Evolutionary conservation across 176 grass and related monocot species (phyloP).

Genomic region (Canna indica): DNA sequence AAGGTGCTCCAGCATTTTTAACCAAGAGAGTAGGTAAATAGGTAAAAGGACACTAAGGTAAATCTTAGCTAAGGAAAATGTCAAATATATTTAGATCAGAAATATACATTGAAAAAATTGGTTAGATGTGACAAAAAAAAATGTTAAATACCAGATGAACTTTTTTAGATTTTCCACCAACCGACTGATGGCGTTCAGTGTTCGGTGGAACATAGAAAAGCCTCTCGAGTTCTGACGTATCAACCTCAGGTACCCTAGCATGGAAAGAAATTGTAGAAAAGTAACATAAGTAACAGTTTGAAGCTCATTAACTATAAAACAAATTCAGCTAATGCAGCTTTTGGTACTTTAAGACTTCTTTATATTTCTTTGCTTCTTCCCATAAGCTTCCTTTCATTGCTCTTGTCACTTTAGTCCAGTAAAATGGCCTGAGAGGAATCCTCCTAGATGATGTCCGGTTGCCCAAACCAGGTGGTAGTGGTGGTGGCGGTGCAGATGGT

Average conservation of each 20-base stretch:
- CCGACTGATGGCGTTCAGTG: not conserved
- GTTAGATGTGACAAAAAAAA: not conserved
- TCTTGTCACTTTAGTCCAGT: conserved; percentile 87
- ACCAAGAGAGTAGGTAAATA: too few species aligned
- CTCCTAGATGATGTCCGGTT: conserved; percentile 18
- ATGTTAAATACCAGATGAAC: not conserved
- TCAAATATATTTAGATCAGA: not conserved
- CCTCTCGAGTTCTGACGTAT: not conserved
- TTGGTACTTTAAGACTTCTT: conserved; percentile 16
- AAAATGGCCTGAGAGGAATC: conserved; percentile 62
- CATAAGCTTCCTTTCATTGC: conserved; percentile 89
- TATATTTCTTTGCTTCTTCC: conserved; percentile 70
- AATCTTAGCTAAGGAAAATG: too few species aligned
- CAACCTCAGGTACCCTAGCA: not conserved
- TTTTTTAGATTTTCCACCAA: conserved; percentile 1
- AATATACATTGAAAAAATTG: not conserved
- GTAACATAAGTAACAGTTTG: too few species aligned
- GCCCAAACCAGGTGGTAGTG: not conserved
- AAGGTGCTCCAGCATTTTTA: too few species aligned
- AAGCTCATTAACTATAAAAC: not conserved
- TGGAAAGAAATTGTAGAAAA: not conserved
- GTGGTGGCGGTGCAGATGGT: not conserved
- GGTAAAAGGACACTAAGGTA: too few species aligned
- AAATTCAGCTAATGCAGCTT: not conserved
- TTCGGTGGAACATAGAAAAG: not conserved